Percentiles rank a stretch among this genome's conserved stretches.
These are phyloP conservation scores for Apiospora phragmitis DNA, from an alignment of 2,329 filamentous ascomycete species.

Conservation along the genomic window DNA sequence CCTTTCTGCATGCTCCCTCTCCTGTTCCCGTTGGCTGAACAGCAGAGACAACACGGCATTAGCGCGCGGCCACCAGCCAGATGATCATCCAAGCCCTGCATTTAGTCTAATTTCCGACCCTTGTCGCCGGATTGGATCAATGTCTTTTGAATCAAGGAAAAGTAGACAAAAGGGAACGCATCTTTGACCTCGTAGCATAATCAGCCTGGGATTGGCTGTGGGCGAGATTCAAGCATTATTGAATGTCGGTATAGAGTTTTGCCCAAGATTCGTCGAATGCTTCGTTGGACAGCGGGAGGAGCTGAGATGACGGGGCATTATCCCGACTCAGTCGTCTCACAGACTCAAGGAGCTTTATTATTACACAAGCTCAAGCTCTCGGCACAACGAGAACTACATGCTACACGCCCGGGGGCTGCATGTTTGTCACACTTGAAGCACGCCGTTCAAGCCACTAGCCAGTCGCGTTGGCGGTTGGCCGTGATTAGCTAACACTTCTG, in stretches of 20 bases:
- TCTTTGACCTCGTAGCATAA: neutral
- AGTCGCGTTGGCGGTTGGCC: neutral
- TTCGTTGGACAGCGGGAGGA: neutral
- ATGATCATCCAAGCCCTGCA: constrained; percentile 4
- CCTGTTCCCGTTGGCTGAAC: neutral
- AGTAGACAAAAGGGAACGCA: neutral
- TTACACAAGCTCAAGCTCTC: neutral
- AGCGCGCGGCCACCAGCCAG: neutral
- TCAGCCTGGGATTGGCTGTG: neutral
- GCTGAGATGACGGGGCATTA: neutral
- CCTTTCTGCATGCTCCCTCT: neutral
- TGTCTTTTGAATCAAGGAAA: neutral
- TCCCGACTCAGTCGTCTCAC: neutral
- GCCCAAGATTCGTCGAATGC: neutral
- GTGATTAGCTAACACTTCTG: constrained; percentile 1
- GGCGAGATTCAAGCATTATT: neutral
- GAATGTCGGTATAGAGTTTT: neutral
- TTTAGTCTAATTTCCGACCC: constrained; percentile 3
- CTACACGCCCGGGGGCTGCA: neutral
- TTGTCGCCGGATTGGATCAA: neutral
- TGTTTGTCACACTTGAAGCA: neutral
- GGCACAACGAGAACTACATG: neutral
- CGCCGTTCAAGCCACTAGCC: neutral
- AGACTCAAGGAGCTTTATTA: neutral
- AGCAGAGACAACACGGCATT: constrained; percentile 7